A percentile compares a stretch with the other conserved stretches of the same genome.
Evolutionary conservation across 2,329 filamentous ascomycete species (phyloP).

Genomic region (Cordyceps fumosorosea): DNA sequence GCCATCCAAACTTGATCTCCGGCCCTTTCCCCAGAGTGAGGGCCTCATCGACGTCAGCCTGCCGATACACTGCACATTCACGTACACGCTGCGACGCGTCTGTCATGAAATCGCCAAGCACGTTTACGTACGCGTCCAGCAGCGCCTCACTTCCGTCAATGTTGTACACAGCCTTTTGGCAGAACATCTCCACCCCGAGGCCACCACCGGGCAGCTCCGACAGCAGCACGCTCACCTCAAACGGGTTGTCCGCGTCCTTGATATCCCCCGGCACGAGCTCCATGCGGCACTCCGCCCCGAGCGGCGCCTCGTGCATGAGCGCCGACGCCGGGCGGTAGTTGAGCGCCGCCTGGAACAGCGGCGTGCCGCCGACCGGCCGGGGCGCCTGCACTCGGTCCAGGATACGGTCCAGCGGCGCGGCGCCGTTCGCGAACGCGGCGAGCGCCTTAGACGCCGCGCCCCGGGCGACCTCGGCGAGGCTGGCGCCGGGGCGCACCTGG

Average conservation of each 20-base stretch:
- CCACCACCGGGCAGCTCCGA: neutral
- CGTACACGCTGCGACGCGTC: neutral
- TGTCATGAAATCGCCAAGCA: neutral
- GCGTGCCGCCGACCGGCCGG: slow-evolving; percentile 31
- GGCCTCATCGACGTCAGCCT: neutral
- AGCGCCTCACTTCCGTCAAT: neutral
- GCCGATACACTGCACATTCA: neutral
- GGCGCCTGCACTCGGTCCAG: slow-evolving; percentile 35
- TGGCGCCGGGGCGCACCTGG: slow-evolving; percentile 12
- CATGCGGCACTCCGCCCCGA: neutral
- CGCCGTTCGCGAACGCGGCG: slow-evolving; percentile 34
- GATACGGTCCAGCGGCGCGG: slow-evolving; percentile 42
- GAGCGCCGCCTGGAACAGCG: slow-evolving; percentile 42
- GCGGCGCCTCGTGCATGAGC: neutral
- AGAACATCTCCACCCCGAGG: neutral
- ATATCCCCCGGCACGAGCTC: neutral
- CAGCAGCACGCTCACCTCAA: neutral
- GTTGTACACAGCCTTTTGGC: neutral
- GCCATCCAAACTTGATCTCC: neutral
- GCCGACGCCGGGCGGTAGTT: slow-evolving; percentile 22
- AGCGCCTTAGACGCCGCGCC: slow-evolving; percentile 21
- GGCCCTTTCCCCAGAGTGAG: neutral
- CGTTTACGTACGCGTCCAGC: neutral
- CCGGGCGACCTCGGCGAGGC: slow-evolving; percentile 12
- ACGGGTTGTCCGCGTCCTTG: neutral